Evolutionary conservation across 2,329 filamentous ascomycete species (phyloP).

Genomic region (Xylariales sp.): DNA sequence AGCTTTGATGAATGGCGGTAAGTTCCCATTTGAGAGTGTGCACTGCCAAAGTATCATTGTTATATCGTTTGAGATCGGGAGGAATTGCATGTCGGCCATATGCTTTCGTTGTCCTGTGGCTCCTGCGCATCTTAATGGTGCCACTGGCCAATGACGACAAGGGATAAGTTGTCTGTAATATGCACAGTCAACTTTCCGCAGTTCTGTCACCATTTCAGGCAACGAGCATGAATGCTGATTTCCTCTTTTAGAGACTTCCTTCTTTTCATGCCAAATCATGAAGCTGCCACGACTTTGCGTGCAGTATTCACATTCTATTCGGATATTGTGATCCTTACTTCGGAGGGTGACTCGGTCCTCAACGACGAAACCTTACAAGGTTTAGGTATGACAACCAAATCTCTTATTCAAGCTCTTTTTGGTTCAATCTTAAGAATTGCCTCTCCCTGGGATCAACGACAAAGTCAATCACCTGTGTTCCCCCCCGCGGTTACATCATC

Average conservation of each 20-base stretch:
- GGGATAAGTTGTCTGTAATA: too few species aligned
- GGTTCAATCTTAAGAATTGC: constrained; percentile 69
- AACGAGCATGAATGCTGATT: too few species aligned
- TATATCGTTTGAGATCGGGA: background rate
- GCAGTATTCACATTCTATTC: constrained; percentile 89
- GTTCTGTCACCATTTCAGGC: too few species aligned
- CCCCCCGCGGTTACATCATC: constrained; percentile 15
- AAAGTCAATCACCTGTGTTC: constrained; percentile 19
- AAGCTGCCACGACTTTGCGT: constrained; percentile 66
- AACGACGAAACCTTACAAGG: constrained; percentile 88
- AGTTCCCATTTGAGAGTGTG: constrained; percentile 30
- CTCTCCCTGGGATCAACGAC: constrained; percentile 38
- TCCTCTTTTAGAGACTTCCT: constrained; percentile 94
- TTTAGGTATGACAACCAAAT: constrained; percentile 76
- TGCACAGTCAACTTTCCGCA: too few species aligned
- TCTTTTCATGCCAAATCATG: constrained; percentile 70
- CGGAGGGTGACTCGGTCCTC: constrained; percentile 90
- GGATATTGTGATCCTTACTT: constrained; percentile 80
- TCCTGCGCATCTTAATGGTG: too few species aligned
- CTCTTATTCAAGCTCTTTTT: constrained; percentile 69
- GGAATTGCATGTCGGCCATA: too few species aligned
- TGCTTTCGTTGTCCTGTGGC: too few species aligned
- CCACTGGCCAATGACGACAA: too few species aligned
- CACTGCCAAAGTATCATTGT: background rate
- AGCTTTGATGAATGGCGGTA: constrained; percentile 97